phyloP scores from a whole-genome alignment of 192 early-diverging fungal genomes.

The Coemansia sp. region DNA sequence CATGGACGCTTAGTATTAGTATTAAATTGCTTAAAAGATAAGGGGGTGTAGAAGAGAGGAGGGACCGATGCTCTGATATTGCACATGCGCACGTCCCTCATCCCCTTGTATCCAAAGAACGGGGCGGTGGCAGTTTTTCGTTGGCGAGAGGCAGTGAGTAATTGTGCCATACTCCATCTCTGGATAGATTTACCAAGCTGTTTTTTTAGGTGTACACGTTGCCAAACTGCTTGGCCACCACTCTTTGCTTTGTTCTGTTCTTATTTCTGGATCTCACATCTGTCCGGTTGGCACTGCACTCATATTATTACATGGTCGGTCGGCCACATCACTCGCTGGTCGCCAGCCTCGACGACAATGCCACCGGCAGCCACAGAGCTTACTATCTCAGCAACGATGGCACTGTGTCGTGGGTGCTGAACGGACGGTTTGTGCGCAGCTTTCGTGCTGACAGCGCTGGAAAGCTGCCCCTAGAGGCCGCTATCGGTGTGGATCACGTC shows the following conservation, averaged over 20 bases:
- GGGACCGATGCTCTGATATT: neutral
- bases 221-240: neutral
- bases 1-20: conserved; percentile 1
- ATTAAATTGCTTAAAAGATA: neutral
- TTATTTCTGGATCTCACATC: neutral
- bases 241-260: neutral
- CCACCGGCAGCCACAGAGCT: conserved; percentile 34
- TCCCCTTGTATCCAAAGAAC: neutral
- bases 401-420: conserved; percentile 34
- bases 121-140: neutral
- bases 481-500: conserved; percentile 13
- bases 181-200: neutral
- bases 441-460: conserved; percentile 19
- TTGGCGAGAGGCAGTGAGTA: neutral
- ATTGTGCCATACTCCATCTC: neutral
- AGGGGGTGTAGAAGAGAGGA: neutral
- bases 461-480: neutral
- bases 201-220: neutral
- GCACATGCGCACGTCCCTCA: neutral
- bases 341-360: conserved; percentile 32
- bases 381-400: neutral
- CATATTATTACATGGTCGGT: neutral
- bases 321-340: neutral
- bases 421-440: conserved; percentile 42
- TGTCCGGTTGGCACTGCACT: neutral